A percentile compares a stretch with the other conserved stretches of the same genome.
phyloP scores from a whole-genome alignment of 495 filamentous ascomycete species.

The Aspergillus indologenus region DNA sequence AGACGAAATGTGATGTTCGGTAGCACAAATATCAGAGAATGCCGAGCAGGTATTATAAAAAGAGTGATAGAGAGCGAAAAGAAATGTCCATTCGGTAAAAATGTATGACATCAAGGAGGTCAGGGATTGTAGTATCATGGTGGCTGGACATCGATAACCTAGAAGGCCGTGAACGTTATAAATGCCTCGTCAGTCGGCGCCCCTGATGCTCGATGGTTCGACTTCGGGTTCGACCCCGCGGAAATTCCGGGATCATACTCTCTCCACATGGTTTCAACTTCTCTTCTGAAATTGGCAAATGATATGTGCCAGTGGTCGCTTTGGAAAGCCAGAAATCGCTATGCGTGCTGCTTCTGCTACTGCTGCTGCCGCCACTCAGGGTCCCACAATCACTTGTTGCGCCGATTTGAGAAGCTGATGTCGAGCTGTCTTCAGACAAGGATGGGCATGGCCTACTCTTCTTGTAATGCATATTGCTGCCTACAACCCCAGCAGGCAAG shows the following conservation, averaged over 20 bases:
- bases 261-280: background rate
- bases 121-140: slow-evolving; percentile 13
- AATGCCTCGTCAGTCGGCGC: slow-evolving; percentile 23
- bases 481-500: background rate
- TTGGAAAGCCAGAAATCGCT: background rate
- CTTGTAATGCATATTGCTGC: background rate
- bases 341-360: background rate
- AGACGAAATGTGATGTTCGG: no score
- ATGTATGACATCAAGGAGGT: slow-evolving; percentile 4
- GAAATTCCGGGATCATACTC: slow-evolving; percentile 10
- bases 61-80: slow-evolving; percentile 3
- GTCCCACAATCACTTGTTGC: background rate
- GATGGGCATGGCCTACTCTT: background rate
- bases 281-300: background rate
- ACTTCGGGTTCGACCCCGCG: slow-evolving; percentile 32
- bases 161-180: slow-evolving; percentile 20
- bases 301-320: background rate
- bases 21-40: background rate
- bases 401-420: background rate
- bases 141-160: slow-evolving; percentile 20
- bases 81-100: background rate
- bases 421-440: background rate
- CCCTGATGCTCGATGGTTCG: slow-evolving; percentile 29
- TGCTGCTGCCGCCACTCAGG: background rate
- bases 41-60: background rate